Evolutionary conservation across 768 basidiomycete species (phyloP).

Genomic region (Trametes cubensis): DNA sequence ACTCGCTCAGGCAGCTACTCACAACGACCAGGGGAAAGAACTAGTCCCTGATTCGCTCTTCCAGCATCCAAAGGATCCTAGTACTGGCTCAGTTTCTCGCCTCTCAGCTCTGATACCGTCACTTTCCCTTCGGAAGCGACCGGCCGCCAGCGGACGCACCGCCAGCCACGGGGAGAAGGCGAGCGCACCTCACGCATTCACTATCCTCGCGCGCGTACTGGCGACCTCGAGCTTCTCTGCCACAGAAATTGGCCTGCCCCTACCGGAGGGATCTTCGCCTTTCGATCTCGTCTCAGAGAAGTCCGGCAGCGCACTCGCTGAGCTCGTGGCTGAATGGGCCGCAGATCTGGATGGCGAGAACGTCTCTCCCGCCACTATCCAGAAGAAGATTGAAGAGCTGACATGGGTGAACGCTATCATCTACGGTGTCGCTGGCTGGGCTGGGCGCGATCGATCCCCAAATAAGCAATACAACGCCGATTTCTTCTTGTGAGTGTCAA

Average conservation of each 20-base stretch:
- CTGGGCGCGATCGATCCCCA: conserved; percentile 36
- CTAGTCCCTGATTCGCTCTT: conserved; percentile 38
- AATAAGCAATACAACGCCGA: conserved; percentile 49
- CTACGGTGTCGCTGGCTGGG: conserved; percentile 62
- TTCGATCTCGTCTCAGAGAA: conserved; percentile 22
- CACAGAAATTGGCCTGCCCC: conserved; percentile 13
- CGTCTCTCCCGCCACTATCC: conserved; percentile 36
- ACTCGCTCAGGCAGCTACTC: conserved; percentile 57
- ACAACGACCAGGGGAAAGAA: conserved; percentile 40
- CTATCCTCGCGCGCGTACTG: conserved; percentile 56
- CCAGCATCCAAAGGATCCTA: background rate
- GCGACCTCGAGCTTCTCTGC: conserved; percentile 44
- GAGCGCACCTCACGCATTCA: conserved; percentile 47
- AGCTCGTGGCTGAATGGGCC: conserved; percentile 29
- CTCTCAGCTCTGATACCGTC: conserved; percentile 18
- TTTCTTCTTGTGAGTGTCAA: conserved; percentile 57
- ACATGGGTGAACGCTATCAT: conserved; percentile 56
- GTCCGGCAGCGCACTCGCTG: conserved; percentile 21
- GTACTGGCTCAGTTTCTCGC: background rate
- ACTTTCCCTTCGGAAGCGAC: conserved; percentile 2
- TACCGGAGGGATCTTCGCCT: background rate
- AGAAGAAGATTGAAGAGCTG: conserved; percentile 66
- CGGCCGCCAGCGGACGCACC: background rate
- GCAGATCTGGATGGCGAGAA: conserved; percentile 19
- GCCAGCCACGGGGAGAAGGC: background rate